Evolutionary conservation across 192 early-diverging fungal species (phyloP).

Genomic region (Umbelopsis sp.): DNA sequence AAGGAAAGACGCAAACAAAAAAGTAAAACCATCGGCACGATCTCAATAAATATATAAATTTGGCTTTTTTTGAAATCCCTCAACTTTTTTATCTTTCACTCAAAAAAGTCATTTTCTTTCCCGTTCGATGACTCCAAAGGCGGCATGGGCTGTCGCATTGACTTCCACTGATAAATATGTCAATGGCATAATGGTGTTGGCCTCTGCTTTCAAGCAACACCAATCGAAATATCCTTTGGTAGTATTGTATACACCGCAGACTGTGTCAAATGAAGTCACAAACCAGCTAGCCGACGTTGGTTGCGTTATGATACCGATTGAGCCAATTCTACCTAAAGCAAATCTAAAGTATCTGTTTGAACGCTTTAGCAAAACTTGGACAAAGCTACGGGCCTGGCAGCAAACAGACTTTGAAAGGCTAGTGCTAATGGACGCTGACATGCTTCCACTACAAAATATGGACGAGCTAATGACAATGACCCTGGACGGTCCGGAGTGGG

Average conservation of each 20-base stretch:
- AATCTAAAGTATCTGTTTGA: constrained; percentile 28
- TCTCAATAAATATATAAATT: no score
- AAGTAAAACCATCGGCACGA: no score
- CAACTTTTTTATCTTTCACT: background rate
- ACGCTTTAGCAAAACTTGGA: constrained; percentile 46
- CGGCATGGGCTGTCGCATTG: constrained; percentile 29
- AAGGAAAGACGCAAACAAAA: no score
- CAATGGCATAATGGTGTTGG: constrained; percentile 24
- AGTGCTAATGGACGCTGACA: constrained; percentile 74
- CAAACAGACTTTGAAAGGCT: constrained; percentile 57
- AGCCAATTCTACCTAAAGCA: constrained; percentile 25
- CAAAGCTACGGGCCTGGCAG: constrained; percentile 73
- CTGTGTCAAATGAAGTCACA: constrained; percentile 4
- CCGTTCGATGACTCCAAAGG: background rate
- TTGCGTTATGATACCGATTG: constrained; percentile 21
- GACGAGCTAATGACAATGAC: constrained; percentile 64
- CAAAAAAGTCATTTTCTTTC: no score
- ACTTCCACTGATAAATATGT: constrained; percentile 29
- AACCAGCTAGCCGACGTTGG: constrained; percentile 12
- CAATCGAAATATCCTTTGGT: constrained; percentile 34
- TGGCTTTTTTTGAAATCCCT: background rate
- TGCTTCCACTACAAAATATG: constrained; percentile 62
- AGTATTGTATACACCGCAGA: constrained; percentile 32
- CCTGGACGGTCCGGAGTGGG: constrained; percentile 28
- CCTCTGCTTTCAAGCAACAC: constrained; percentile 1